Conservation (phyloP, 2,329 filamentous ascomycete species). For the Curvularia lunata region DNA sequence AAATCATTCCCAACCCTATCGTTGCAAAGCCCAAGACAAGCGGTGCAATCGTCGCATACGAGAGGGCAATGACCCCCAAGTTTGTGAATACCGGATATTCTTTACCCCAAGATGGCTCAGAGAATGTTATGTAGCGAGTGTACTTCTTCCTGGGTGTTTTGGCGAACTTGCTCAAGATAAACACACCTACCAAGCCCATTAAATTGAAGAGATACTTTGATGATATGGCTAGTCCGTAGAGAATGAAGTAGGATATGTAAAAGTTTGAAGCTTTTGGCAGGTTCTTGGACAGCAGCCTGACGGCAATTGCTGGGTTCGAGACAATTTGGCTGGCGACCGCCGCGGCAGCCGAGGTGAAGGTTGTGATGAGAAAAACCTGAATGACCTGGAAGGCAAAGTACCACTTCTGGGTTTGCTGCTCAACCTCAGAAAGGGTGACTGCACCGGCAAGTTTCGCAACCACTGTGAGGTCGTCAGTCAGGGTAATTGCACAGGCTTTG, state of each 20-base stretch:
- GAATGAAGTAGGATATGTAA: conserved; percentile 92
- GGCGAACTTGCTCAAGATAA: conserved; percentile 71
- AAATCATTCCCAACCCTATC: conserved; percentile 54
- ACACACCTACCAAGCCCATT: conserved; percentile 79
- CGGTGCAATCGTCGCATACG: conserved; percentile 57
- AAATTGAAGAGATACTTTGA: conserved; percentile 70
- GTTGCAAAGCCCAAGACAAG: conserved; percentile 55
- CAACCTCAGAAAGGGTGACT: conserved; percentile 54
- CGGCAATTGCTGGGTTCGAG: conserved; percentile 64
- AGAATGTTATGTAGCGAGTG: conserved; percentile 43
- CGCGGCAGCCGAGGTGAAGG: conserved; percentile 78
- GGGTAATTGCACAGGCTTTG: neutral
- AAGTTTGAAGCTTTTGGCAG: conserved; percentile 90
- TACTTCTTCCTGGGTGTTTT: conserved; percentile 54
- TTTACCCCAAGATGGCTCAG: conserved; percentile 53
- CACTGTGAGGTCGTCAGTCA: conserved; percentile 14
- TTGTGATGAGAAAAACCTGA: conserved; percentile 90
- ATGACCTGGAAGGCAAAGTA: conserved; percentile 93
- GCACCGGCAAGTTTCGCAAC: conserved; percentile 46
- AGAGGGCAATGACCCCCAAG: conserved; percentile 53
- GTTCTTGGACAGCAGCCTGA: conserved; percentile 71
- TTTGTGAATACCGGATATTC: conserved; percentile 57
- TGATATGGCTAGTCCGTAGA: conserved; percentile 68
- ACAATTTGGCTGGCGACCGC: conserved; percentile 63
- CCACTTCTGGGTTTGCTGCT: conserved; percentile 83